Percentiles rank a stretch among this genome's conserved stretches.
Evolutionary conservation across 805 yeast species (phyloP).

Genomic region (Saccharomyces kudriavzevii): DNA sequence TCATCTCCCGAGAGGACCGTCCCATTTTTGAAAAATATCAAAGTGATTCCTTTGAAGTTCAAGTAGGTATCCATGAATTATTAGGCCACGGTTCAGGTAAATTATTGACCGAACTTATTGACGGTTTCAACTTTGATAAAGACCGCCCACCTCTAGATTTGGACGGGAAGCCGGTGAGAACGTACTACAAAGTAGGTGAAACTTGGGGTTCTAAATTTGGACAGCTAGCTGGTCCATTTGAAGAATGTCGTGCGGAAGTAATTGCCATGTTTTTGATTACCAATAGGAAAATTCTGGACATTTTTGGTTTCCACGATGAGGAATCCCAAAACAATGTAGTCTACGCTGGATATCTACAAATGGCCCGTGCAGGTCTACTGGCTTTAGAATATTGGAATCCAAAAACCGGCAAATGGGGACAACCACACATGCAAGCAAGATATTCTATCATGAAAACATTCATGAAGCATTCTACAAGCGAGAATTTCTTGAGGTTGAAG

Average conservation of each 20-base stretch:
- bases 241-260: conserved; percentile 88
- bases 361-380: conserved; percentile 82
- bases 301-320: conserved; percentile 57
- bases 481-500: conserved; percentile 47
- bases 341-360: conserved; percentile 61
- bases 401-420: conserved; percentile 76
- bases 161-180: conserved; percentile 51
- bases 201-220: conserved; percentile 90
- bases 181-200: conserved; percentile 71
- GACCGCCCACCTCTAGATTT: conserved; percentile 53
- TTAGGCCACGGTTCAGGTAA: conserved; percentile 91
- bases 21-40: conserved; percentile 61
- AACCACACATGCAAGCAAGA: conserved; percentile 91
- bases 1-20: conserved; percentile 45
- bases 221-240: conserved; percentile 74
- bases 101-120: conserved; percentile 50
- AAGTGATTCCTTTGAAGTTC: conserved; percentile 82
- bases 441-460: conserved; percentile 75
- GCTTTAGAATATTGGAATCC: conserved; percentile 89
- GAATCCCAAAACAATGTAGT: conserved; percentile 57
- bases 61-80: conserved; percentile 87
- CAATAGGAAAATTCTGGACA: conserved; percentile 55
- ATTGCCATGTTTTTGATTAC: conserved; percentile 78
- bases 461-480: conserved; percentile 46
- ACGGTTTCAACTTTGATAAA: conserved; percentile 69